Conservation (phyloP, 441 rosid species). For the Eruca vesicaria region DNA sequence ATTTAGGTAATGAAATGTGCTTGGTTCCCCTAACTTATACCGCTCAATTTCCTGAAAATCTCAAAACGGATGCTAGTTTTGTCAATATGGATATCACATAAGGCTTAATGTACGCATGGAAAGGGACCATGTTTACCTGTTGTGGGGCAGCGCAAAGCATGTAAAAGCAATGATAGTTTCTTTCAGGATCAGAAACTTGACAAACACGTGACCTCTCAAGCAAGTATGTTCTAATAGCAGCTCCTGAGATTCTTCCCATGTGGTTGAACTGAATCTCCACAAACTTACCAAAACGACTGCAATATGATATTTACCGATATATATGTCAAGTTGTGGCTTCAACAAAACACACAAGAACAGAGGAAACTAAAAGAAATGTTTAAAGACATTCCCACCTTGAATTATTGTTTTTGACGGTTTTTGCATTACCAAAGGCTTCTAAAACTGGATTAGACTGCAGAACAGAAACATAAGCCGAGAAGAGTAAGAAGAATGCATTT, state of each 20-base stretch:
- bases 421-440: conserved; percentile 87
- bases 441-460: conserved; percentile 76
- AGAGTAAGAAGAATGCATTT: conserved; percentile 18
- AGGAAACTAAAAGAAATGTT: background rate
- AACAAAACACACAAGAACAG: conserved; percentile 5
- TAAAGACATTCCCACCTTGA: conserved; percentile 50
- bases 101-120: conserved; percentile 8
- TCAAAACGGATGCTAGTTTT: conserved; percentile 15
- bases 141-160: conserved; percentile 80
- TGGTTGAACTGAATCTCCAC: conserved; percentile 75
- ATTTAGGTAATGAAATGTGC: conserved; percentile 77
- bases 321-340: conserved; percentile 18
- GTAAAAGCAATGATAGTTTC: conserved; percentile 83
- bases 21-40: conserved; percentile 67
- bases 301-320: conserved; percentile 15
- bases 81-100: conserved; percentile 2
- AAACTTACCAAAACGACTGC: conserved; percentile 80
- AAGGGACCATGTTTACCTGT: conserved; percentile 47
- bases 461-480: conserved; percentile 7
- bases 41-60: conserved; percentile 47
- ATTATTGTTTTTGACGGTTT: conserved; percentile 73
- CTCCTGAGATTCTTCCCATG: conserved; percentile 70
- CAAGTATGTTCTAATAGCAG: conserved; percentile 75
- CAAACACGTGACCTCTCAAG: conserved; percentile 79
- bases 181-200: conserved; percentile 84